Percentiles rank a stretch among this genome's conserved stretches.
Evolutionary conservation across 225 moss, liverwort and hornwort species (phyloP).

Genomic region (Ulota crispa): DNA sequence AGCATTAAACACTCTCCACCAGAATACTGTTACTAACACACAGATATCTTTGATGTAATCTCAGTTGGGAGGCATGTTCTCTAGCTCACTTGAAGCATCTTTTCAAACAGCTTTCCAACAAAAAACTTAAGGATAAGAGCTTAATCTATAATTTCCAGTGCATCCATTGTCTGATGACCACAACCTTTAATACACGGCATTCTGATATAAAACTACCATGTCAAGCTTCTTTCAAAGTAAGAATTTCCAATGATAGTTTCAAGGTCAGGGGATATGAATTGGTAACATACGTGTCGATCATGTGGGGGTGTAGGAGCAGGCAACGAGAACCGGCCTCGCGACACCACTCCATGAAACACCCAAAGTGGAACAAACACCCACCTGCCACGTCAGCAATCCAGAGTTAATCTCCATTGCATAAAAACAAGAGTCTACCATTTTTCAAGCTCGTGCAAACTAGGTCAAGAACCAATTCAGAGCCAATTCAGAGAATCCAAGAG

Average conservation of each 20-base stretch:
- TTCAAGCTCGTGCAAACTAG: conserved; percentile 10
- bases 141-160: not conserved
- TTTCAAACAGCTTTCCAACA: not conserved
- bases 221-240: not conserved
- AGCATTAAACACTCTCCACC: not conserved
- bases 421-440: not conserved
- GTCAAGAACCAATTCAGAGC: not conserved
- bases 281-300: conserved; percentile 77
- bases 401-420: conserved; percentile 3
- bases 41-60: not conserved
- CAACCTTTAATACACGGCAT: not conserved
- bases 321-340: conserved; percentile 90
- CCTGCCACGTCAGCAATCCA: conserved; percentile 46
- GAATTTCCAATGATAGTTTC: not conserved
- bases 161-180: not conserved
- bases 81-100: not conserved
- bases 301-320: conserved; percentile 98
- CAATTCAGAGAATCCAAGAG: not conserved
- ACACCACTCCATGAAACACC: conserved; percentile 84
- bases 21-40: not conserved
- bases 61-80: not conserved
- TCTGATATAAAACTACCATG: not conserved
- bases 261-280: not conserved
- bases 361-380: conserved; percentile 92
- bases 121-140: not conserved